Base-by-base conservation (phyloP, 306 rosid species). In the Casuarina equisetifolia region DNA sequence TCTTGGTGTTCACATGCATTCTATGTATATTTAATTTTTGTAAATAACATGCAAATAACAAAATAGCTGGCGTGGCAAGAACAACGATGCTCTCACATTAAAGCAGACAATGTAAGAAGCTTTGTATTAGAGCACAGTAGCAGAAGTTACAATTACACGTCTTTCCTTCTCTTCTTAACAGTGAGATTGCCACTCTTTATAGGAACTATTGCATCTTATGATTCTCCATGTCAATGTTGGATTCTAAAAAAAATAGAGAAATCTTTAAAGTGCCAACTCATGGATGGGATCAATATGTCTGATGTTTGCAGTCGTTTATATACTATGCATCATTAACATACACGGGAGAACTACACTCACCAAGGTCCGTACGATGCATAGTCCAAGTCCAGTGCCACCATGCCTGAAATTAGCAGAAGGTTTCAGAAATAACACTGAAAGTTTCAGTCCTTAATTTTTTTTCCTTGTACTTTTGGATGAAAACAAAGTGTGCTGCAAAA, bases 331-430 rank as follows among this genome's bases (percentile, higher is more conserved):
- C 69, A 25, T 54, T 71, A 75, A 76, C 6, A 55, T 46, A 62
- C 40, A 72, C 49, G 38, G 17, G 17, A 77, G 72, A 70, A 19
- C 59, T 25, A 51, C 81, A 88, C 97, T 87, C 74, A 94, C 99
- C 99, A 96, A 64, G 68, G 96, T 92, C 81, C 97, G 85, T 15
- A 96, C 99, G 4, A 96, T 96, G 89, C 98, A 96, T 55, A 96
- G 93, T 78, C 99, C 99, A 62, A 96, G 99, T 61, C 99, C 99
- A 44, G 98, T 96, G 83, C 99, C 99, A 75, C 99, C 99, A 86
- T 96, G 91, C 91, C 99, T 92, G 94, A 85, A 90, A 88, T 42
- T 52, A 76, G 73, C 52, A 49, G 53, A 78, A 80, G 17, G 58
- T 63, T 77, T 64, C 61, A 53, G 38, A 70, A 64, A 42, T 17